A percentile compares a stretch with the other conserved stretches of the same genome.
Evolutionary conservation across 306 rosid species (phyloP).

Genomic region (Cucurbita maxima): DNA sequence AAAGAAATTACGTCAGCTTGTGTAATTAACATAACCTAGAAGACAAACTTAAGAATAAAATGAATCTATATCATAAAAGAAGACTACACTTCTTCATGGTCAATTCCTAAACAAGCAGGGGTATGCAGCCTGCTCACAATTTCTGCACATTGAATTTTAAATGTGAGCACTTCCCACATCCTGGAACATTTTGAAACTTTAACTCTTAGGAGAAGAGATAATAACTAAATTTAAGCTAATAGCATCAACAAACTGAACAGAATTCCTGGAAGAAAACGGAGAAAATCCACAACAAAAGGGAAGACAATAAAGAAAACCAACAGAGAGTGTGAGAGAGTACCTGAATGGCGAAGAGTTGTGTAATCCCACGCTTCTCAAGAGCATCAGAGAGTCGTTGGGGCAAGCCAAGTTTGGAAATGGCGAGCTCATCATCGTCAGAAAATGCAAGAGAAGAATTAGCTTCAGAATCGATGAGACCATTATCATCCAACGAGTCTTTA

Average conservation of each 20-base stretch:
- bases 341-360: conserved; percentile 81
- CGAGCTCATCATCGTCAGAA: conserved; percentile 40
- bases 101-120: background rate
- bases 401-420: conserved; percentile 56
- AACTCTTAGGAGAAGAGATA: background rate
- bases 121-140: background rate
- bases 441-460: background rate
- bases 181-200: background rate
- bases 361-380: conserved; percentile 63
- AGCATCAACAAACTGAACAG: background rate
- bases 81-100: background rate
- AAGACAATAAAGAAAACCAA: background rate
- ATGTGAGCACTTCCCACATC: background rate
- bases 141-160: background rate
- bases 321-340: conserved; percentile 13
- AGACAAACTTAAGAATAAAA: background rate
- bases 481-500: conserved; percentile 19
- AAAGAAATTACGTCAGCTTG: background rate
- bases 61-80: background rate
- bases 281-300: background rate
- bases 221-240: background rate
- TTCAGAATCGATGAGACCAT: conserved; percentile 15
- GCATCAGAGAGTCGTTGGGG: conserved; percentile 52
- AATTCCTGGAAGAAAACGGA: background rate
- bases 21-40: background rate